Conservation (phyloP, 306 rosid genomes). For the Neltuma alba region DNA sequence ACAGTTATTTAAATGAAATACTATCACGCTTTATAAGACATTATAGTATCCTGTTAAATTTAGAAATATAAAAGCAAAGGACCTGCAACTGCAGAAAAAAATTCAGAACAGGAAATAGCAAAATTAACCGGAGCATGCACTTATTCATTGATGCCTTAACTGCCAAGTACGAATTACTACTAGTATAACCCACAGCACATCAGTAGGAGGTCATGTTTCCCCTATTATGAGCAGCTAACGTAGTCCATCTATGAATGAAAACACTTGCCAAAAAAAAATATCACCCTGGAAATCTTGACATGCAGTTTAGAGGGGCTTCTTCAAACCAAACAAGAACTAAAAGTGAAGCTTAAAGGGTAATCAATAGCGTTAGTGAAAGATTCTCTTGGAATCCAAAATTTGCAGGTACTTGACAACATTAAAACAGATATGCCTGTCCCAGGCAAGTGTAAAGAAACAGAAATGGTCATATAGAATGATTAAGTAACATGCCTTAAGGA, state of each 20-base stretch:
- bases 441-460: slow-evolving; percentile 20
- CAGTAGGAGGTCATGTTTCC: background rate
- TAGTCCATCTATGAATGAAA: background rate
- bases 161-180: background rate
- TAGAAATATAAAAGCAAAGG: background rate
- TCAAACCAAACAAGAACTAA: background rate
- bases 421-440: slow-evolving; percentile 15
- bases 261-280: background rate
- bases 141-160: background rate
- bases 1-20: slow-evolving; percentile 10
- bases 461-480: background rate
- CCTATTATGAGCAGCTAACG: background rate
- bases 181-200: background rate
- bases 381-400: background rate
- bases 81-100: background rate
- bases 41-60: background rate
- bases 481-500: background rate
- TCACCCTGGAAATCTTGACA: background rate
- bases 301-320: background rate
- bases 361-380: slow-evolving; percentile 1
- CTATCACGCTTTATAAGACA: background rate
- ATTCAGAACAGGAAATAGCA: background rate
- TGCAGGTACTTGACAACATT: slow-evolving; percentile 8
- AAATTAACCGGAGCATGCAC: background rate
- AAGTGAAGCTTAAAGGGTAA: background rate